Evolutionary conservation across 2,329 filamentous ascomycete genomes (phyloP).

Genomic region (Pestalotiopsis sp.): DNA sequence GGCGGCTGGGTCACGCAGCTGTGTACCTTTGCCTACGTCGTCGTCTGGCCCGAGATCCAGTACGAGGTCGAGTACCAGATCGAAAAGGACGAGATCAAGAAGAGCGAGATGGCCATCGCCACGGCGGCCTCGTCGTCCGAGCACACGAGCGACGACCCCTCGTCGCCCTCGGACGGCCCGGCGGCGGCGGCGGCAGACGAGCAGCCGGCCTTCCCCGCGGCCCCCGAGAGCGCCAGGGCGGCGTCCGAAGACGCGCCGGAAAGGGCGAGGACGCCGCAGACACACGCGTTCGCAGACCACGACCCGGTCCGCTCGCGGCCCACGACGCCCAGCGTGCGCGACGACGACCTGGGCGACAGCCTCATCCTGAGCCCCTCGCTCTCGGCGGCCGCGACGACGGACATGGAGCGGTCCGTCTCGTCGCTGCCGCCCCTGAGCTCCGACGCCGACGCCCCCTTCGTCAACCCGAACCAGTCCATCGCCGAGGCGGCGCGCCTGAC

Average conservation of each 20-base stretch:
- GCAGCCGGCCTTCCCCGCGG: background rate
- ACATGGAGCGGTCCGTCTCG: slow-evolving; percentile 22
- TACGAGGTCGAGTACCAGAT: slow-evolving; percentile 76
- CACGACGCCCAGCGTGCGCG: background rate
- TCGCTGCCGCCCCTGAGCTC: slow-evolving; percentile 17
- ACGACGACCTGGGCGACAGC: slow-evolving; percentile 12
- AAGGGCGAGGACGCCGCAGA: background rate
- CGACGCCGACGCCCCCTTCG: background rate
- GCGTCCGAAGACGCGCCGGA: background rate
- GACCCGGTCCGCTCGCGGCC: slow-evolving; percentile 10
- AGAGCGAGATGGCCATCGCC: slow-evolving; percentile 22
- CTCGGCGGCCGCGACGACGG: slow-evolving; percentile 21
- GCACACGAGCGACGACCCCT: background rate
- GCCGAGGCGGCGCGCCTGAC: slow-evolving; percentile 65
- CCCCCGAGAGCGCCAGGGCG: background rate
- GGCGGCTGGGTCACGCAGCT: slow-evolving; percentile 94
- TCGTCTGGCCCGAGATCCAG: slow-evolving; percentile 81
- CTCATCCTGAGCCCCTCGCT: slow-evolving; percentile 13
- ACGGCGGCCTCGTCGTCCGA: background rate
- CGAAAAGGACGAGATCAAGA: slow-evolving; percentile 59
- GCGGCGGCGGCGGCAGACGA: background rate
- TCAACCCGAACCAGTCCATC: slow-evolving; percentile 49
- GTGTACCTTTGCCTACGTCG: slow-evolving; percentile 86
- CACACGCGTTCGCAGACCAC: slow-evolving; percentile 28
- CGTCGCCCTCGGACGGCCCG: slow-evolving; percentile 5